These are phyloP conservation scores for Nannizzia gypsea DNA, from an alignment of 2,329 filamentous ascomycete species.

Conservation along the genomic window DNA sequence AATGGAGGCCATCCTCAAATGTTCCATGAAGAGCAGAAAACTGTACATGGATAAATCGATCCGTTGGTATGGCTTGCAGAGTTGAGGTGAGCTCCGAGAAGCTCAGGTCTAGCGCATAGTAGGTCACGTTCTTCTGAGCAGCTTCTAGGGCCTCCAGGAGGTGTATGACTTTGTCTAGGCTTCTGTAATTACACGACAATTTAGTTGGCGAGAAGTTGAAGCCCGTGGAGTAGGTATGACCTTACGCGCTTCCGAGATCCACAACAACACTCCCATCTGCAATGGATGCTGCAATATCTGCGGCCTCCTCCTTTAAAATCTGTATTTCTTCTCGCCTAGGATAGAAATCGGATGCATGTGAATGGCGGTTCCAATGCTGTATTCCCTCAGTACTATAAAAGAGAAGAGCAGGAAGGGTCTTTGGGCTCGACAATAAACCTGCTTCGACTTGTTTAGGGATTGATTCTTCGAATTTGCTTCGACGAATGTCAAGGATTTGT, in stretches of 20 bases:
- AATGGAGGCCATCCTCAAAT: background rate
- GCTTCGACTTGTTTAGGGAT: background rate
- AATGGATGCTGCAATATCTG: background rate
- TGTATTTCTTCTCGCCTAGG: background rate
- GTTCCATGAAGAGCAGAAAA: background rate
- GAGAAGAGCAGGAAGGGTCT: background rate
- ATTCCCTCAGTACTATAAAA: background rate
- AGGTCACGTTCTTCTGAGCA: background rate
- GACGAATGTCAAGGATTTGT: background rate
- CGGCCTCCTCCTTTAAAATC: background rate
- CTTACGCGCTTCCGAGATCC: conserved; percentile 3
- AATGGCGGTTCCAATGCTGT: conserved; percentile 1
- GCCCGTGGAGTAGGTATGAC: background rate
- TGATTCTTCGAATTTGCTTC: conserved; percentile 1
- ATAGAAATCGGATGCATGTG: background rate
- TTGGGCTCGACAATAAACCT: background rate
- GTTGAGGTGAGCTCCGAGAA: background rate
- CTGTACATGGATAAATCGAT: background rate
- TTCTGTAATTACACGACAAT: background rate
- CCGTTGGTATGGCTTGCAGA: background rate
- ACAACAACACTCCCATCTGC: conserved; percentile 1
- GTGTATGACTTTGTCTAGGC: conserved; percentile 2
- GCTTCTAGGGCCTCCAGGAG: background rate
- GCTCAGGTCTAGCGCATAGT: background rate
- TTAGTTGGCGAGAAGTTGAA: background rate